Conservation (phyloP, 805 yeast genomes). For the Wickerhamiella azyma region DNA sequence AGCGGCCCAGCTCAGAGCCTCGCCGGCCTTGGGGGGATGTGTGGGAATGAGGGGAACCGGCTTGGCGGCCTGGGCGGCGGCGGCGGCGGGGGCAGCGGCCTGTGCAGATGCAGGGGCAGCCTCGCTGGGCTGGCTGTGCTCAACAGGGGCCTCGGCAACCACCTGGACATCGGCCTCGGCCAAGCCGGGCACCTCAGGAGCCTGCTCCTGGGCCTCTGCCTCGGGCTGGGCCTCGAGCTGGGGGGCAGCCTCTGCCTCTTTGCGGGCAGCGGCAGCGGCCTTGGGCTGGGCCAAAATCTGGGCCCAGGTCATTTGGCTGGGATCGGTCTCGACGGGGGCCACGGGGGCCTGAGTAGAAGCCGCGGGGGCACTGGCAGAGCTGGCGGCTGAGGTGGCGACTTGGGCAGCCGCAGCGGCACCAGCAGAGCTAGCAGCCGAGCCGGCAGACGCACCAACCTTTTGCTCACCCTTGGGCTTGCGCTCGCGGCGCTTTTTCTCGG, state of each 20-base stretch:
- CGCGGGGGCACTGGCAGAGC: not conserved
- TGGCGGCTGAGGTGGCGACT: not conserved
- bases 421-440: conserved; percentile 8
- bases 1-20: conserved; percentile 11
- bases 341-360: no score
- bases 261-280: not conserved
- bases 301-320: conserved; percentile 17
- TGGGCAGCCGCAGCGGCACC: conserved; percentile 8
- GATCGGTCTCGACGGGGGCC: conserved; percentile 1
- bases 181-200: conserved; percentile 8
- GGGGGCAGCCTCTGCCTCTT: not conserved
- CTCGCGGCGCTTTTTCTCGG: conserved; percentile 1
- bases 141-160: conserved; percentile 12
- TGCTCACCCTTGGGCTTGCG: conserved; percentile 14
- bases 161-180: conserved; percentile 11
- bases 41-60: conserved; percentile 14
- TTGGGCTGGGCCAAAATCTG: conserved; percentile 9
- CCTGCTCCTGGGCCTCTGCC: not conserved
- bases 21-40: conserved; percentile 13
- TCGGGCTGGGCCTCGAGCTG: not conserved
- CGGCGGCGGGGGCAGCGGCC: conserved; percentile 14
- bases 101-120: conserved; percentile 13
- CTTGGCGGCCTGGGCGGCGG: conserved; percentile 6
- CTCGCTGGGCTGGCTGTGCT: no score
- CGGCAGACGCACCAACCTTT: no score